These are phyloP conservation scores for Thermothielavioides terrestris DNA, from an alignment of 495 filamentous ascomycete species.

Conservation along the genomic window DNA sequence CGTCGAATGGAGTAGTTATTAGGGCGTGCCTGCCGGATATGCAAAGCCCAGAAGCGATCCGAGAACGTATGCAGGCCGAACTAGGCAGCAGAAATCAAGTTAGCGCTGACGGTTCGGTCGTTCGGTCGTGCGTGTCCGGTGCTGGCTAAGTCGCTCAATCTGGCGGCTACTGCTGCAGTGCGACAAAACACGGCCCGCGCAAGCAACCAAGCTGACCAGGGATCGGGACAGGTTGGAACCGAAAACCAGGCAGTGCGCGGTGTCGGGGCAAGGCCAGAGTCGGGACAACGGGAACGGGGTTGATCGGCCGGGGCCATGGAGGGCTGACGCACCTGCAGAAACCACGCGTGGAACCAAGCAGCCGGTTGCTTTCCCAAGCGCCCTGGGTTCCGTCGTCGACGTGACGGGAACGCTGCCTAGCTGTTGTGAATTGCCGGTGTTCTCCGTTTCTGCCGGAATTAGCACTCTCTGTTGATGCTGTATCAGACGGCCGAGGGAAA, in stretches of 20 bases:
- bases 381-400: no score
- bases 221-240: background rate
- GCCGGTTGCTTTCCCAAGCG: constrained; percentile 3
- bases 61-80: background rate
- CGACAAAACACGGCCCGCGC: background rate
- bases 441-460: background rate
- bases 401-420: no score
- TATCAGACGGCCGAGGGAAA: background rate
- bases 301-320: constrained; percentile 1
- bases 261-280: background rate
- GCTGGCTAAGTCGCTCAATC: no score
- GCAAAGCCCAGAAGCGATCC: background rate
- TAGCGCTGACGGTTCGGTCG: background rate
- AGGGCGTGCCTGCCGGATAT: background rate
- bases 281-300: background rate
- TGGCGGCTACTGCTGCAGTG: background rate
- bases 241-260: background rate
- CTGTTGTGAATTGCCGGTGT: background rate
- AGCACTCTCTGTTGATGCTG: background rate
- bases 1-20: background rate
- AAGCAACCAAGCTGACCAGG: background rate
- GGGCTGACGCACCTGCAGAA: constrained; percentile 12
- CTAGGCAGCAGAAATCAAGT: background rate
- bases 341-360: constrained; percentile 2
- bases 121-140: background rate